phyloP scores from a whole-genome alignment of 1,139 yeast genomes.

The Taiozyma onychis region DNA sequence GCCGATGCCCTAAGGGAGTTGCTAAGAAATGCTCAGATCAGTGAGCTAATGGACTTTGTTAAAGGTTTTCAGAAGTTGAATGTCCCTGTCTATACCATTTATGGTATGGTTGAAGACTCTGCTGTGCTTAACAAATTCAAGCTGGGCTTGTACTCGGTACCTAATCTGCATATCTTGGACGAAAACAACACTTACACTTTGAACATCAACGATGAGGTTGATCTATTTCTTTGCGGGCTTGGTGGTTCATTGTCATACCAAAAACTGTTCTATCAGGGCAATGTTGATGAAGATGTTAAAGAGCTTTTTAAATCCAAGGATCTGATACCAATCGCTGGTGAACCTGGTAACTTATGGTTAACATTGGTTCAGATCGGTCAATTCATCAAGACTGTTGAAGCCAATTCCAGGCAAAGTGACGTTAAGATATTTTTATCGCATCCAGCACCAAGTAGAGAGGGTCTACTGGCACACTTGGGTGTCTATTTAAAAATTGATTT shows the following conservation, averaged over 20 bases:
- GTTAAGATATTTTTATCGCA: constrained; percentile 62
- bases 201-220: constrained; percentile 29
- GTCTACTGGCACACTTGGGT: constrained; percentile 63
- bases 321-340: constrained; percentile 49
- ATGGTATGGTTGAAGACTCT: constrained; percentile 75
- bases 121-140: constrained; percentile 57
- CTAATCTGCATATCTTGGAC: constrained; percentile 57
- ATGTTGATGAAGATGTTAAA: constrained; percentile 25
- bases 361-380: constrained; percentile 68
- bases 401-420: constrained; percentile 35
- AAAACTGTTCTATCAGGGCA: constrained; percentile 65
- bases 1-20: constrained; percentile 35
- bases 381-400: constrained; percentile 41
- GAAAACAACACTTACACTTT: constrained; percentile 44
- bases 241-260: constrained; percentile 71
- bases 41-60: constrained; percentile 50
- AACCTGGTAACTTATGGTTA: constrained; percentile 73
- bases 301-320: constrained; percentile 9
- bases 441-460: constrained; percentile 62
- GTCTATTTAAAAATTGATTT: constrained; percentile 66
- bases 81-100: constrained; percentile 70
- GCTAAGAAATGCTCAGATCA: constrained; percentile 35
- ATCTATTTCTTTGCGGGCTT: constrained; percentile 56
- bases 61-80: constrained; percentile 40
- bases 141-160: constrained; percentile 44